Conservation (phyloP, 768 basidiomycete genomes). For the Serendipita sp. region DNA sequence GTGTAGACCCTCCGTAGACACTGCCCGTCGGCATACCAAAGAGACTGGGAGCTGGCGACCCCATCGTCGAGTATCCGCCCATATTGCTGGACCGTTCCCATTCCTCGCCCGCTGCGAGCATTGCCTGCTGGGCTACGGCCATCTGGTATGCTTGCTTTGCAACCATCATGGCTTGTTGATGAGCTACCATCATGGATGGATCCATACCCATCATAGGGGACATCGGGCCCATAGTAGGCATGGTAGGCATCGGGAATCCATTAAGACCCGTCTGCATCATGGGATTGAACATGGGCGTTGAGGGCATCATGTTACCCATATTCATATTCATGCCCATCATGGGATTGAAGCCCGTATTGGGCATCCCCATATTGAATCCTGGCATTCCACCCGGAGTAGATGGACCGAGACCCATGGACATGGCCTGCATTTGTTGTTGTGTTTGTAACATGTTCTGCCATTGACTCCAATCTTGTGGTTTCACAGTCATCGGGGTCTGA, state of each 20-base stretch:
- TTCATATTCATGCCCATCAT: conserved; percentile 19
- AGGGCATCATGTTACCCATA: conserved; percentile 17
- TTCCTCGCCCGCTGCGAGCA: conserved; percentile 76
- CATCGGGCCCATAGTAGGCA: conserved; percentile 5
- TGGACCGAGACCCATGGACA: conserved; percentile 17
- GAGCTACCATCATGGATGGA: conserved; percentile 47
- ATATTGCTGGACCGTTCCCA: conserved; percentile 67
- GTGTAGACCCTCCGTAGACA: conserved; percentile 19
- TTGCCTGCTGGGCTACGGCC: conserved; percentile 80
- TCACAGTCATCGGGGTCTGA: conserved; percentile 16
- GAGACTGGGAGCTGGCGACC: neutral
- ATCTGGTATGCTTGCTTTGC: conserved; percentile 85
- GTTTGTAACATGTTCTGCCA: conserved; percentile 23
- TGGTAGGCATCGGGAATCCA: neutral
- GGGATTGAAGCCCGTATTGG: conserved; percentile 16
- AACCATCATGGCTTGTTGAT: conserved; percentile 73
- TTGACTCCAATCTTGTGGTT: conserved; percentile 26
- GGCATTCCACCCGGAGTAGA: conserved; percentile 11
- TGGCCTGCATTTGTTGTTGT: conserved; percentile 11
- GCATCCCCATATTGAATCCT: conserved; percentile 24
- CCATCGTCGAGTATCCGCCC: conserved; percentile 26
- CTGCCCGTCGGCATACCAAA: conserved; percentile 29
- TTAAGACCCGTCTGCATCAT: neutral
- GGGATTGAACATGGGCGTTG: conserved; percentile 20
- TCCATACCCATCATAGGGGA: conserved; percentile 22